Conservation (phyloP, 139 green algal species). For the Chlorella sp. region DNA sequence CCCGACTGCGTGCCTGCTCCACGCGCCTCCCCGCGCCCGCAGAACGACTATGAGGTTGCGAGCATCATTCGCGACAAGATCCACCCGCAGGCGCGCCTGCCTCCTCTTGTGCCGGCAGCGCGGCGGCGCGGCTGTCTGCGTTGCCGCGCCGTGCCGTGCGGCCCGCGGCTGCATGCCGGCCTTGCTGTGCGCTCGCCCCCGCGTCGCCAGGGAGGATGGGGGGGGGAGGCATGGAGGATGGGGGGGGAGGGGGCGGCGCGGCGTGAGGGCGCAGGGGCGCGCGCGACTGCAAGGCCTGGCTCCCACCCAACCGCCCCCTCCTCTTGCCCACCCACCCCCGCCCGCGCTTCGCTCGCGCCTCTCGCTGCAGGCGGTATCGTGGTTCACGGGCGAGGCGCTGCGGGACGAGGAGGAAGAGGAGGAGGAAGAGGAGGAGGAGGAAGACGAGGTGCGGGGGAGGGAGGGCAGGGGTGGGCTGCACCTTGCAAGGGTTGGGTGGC, state of each 20-base stretch:
- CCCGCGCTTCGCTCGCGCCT: not conserved
- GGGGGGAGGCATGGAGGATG: not conserved
- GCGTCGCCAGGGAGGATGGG: not conserved
- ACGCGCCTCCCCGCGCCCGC: too few relatives aligned
- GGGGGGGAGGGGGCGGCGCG: not conserved
- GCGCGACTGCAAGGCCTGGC: not conserved
- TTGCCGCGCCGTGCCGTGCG: too few relatives aligned
- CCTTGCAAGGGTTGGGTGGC: too few relatives aligned
- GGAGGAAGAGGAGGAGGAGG: slow-evolving; percentile 50
- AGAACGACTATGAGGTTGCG: slow-evolving; percentile 82
- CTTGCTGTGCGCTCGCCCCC: not conserved
- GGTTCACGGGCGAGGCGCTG: slow-evolving; percentile 92
- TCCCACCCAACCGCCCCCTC: too few relatives aligned
- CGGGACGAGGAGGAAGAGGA: slow-evolving; percentile 63
- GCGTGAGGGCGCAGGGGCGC: not conserved
- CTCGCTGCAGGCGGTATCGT: slow-evolving; percentile 65
- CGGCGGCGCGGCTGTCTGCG: too few relatives aligned
- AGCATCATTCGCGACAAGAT: slow-evolving; percentile 67
- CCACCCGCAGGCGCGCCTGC: too few relatives aligned
- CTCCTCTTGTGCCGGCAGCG: slow-evolving; percentile 1
- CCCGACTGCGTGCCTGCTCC: too few relatives aligned
- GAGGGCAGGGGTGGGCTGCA: slow-evolving; percentile 8
- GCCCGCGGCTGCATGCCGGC: too few relatives aligned
- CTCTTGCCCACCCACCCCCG: too few relatives aligned
- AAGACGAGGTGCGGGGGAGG: slow-evolving; percentile 14